phyloP scores from a whole-genome alignment of 108 stramenopile genomes.

The Cyclostephanos invisitatus region DNA sequence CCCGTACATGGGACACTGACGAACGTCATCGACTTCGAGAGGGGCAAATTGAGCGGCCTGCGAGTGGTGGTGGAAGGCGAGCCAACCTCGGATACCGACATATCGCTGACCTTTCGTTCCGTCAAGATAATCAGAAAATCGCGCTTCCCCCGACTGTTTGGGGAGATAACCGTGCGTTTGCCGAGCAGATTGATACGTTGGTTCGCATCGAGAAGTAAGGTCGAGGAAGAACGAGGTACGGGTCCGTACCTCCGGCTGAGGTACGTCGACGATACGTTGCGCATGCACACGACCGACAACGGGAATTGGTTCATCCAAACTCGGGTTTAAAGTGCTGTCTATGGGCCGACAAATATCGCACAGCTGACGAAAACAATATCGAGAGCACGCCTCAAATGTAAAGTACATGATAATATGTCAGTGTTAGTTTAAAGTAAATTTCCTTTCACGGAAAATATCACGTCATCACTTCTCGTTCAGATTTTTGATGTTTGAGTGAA shows the following conservation, averaged over 20 bases:
- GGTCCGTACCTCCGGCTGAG: conserved; percentile 28
- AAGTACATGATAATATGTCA: not conserved
- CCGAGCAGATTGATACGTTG: conserved; percentile 40
- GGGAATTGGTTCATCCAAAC: conserved; percentile 49
- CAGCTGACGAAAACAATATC: not conserved
- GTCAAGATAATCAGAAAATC: conserved; percentile 46
- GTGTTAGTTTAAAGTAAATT: no score
- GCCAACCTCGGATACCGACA: conserved; percentile 15
- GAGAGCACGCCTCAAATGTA: no score
- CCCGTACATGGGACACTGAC: conserved; percentile 33
- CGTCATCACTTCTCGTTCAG: no score
- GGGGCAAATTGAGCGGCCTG: conserved; percentile 39
- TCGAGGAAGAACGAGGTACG: conserved; percentile 1
- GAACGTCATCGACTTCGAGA: conserved; percentile 48
- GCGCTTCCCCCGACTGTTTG: conserved; percentile 44
- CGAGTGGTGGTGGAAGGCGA: conserved; percentile 45
- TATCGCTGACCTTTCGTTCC: conserved; percentile 29
- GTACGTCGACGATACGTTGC: conserved; percentile 42
- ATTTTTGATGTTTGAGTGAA: no score
- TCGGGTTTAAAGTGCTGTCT: conserved; percentile 9
- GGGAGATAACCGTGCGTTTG: conserved; percentile 28
- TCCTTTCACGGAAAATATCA: no score
- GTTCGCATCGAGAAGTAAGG: conserved; percentile 10
- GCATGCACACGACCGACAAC: conserved; percentile 36
- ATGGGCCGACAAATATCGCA: not conserved